Evolutionary conservation across 148 eudicot species (phyloP), one percentile per base, ranked within the genome.

Genomic region (Fagopyrum tataricum): DNA sequence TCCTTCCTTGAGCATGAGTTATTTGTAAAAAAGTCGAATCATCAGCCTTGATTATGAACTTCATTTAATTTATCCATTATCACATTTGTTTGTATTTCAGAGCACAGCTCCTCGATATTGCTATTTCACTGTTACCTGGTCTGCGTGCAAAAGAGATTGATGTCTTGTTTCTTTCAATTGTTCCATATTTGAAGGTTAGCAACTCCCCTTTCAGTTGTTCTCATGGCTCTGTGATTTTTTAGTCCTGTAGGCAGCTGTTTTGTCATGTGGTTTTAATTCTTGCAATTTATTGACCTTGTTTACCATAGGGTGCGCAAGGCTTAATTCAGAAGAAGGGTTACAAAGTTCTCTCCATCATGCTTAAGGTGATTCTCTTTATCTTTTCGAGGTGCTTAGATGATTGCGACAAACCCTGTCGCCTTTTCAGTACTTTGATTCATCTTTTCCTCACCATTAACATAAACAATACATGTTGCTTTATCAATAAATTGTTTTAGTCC

Each of bases 251-350:
- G 0, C n/a, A 46, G 10, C 12, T 46, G 10, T 46, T 2, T 3
- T 64, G 69, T 37, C 17, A 31, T 37, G 69, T n/a, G 24, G 44
- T 39, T 4, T 4, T 13, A 37, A 13, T 64, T 7, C 37, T 64
- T 37, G 18, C 42, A 13, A 44, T 52, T 64, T 49, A 68, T 43
- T 62, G 6, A 62, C n/a, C 41, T 62, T 9, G 2, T 77, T 20
- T 42, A 74, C 76, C 43, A 31, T 83, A 96, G 99, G 97, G 89
- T 74, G 79, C 12, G n/a, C 91, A 90, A 67, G 91, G 99, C 70
- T 77, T 85, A 77, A 79, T 96, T 78, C 99, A 96, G 81, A 96
- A 96, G 89, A 92, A 89, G 83, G 97, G 96, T 55, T 96, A 96
- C 77, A 92, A 91, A 87, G 99, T 86, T 78, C 90, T 90, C 47